These are phyloP conservation scores for Trichoderma lentiforme DNA, from an alignment of 2,329 filamentous ascomycete genomes.

Conservation along the genomic window DNA sequence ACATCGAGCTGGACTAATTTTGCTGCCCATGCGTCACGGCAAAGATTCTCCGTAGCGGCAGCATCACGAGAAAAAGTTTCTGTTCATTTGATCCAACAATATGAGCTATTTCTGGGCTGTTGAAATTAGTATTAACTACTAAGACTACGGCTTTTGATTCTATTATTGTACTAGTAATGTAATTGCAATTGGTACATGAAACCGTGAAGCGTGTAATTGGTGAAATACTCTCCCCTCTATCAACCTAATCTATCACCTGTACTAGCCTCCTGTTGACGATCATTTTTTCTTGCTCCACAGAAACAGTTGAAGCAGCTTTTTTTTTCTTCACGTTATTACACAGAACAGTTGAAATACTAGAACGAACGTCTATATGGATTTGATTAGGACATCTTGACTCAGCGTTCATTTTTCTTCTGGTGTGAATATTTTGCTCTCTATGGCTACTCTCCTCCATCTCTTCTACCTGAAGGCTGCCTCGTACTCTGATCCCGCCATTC, in stretches of 20 bases:
- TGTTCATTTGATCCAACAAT: not conserved
- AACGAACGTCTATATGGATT: no score
- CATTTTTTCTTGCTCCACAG: not conserved
- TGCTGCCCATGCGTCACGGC: not conserved
- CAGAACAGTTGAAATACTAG: no score
- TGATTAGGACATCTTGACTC: not conserved
- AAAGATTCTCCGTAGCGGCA: not conserved
- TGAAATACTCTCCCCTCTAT: not conserved
- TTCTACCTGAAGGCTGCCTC: not conserved
- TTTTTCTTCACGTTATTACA: no score
- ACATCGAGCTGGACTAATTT: not conserved
- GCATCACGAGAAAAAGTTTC: not conserved
- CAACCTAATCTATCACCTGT: not conserved
- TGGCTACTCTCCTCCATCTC: not conserved
- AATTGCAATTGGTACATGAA: not conserved
- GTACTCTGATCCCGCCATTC: rapidly evolving
- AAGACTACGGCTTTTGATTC: not conserved
- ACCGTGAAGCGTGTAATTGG: not conserved
- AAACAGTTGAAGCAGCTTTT: not conserved
- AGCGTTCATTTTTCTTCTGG: not conserved
- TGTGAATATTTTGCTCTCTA: not conserved
- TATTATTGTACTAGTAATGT: not conserved
- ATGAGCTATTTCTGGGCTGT: not conserved
- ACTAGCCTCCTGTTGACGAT: not conserved
- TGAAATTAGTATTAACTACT: not conserved